A percentile compares a stretch with the other conserved stretches of the same genome.
These are phyloP conservation scores for Mesembryanthemum crystallinum DNA, from an alignment of 148 eudicot genomes.

Conservation along the genomic window DNA sequence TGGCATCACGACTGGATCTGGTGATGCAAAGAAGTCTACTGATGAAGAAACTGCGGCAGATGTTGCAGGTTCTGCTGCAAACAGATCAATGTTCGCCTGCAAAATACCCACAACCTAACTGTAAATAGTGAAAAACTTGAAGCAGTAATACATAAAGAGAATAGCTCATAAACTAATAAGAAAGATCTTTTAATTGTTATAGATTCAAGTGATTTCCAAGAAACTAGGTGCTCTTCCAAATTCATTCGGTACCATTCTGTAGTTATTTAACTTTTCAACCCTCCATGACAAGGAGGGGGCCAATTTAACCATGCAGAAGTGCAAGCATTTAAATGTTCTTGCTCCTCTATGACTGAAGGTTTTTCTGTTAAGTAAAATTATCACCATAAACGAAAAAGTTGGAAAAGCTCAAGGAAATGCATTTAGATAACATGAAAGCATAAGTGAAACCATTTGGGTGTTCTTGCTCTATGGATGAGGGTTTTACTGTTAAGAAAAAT, in stretches of 20 bases:
- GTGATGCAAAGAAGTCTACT: constrained; percentile 64
- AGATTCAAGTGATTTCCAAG: too few relatives aligned
- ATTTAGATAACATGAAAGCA: too few relatives aligned
- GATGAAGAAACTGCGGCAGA: constrained; percentile 55
- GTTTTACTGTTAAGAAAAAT: not conserved
- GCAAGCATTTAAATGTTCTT: too few relatives aligned
- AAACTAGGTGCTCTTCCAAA: too few relatives aligned
- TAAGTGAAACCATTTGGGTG: too few relatives aligned
- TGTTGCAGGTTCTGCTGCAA: constrained; percentile 58
- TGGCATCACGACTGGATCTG: constrained; percentile 46
- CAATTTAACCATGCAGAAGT: not conserved
- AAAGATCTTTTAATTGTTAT: not conserved
- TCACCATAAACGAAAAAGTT: too few relatives aligned
- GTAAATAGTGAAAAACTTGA: not conserved
- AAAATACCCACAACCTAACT: constrained; percentile 17
- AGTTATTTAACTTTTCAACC: not conserved
- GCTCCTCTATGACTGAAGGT: too few relatives aligned
- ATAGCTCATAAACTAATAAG: not conserved
- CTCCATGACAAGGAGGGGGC: too few relatives aligned
- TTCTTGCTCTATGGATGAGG: not conserved
- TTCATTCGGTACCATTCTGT: not conserved
- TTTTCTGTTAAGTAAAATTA: too few relatives aligned
- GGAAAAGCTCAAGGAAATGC: too few relatives aligned
- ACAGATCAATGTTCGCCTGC: constrained; percentile 69
- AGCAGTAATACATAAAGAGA: not conserved